A percentile compares a stretch with the other conserved stretches of the same genome.
Evolutionary conservation across 1,284 basidiomycete species (phyloP).

Genomic region (Ustilago crameri): DNA sequence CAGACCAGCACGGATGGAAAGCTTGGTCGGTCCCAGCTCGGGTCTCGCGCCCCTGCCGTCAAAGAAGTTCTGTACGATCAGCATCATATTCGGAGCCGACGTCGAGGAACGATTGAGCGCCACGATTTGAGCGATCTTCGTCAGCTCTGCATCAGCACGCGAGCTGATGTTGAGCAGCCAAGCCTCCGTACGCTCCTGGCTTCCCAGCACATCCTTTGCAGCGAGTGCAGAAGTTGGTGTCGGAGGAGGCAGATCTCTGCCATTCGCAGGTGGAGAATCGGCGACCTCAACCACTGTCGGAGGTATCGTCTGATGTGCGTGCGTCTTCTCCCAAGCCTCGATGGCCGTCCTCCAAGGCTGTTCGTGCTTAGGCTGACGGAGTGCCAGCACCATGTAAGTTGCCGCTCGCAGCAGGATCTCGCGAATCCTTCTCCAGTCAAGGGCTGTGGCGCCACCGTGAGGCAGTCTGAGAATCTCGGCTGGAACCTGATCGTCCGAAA

Average conservation of each 20-base stretch:
- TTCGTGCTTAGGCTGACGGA: slow-evolving; percentile 27
- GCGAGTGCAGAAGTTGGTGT: slow-evolving; percentile 8
- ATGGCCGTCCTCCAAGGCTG: slow-evolving; percentile 29
- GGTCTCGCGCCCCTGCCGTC: slow-evolving; percentile 17
- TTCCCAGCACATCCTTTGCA: slow-evolving; percentile 11
- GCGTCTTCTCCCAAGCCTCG: slow-evolving; percentile 19
- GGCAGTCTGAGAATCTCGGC: slow-evolving; percentile 33
- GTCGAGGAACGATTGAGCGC: slow-evolving; percentile 23
- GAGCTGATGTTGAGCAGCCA: slow-evolving; percentile 18
- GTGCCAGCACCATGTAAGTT: slow-evolving; percentile 37
- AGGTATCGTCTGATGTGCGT: slow-evolving; percentile 1
- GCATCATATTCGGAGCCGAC: slow-evolving; percentile 21
- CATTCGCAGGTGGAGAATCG: slow-evolving; percentile 15
- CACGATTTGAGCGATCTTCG: slow-evolving; percentile 25
- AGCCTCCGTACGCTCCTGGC: slow-evolving; percentile 1
- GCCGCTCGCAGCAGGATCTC: slow-evolving; percentile 38
- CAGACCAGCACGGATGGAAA: slow-evolving; percentile 21
- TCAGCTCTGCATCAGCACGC: slow-evolving; percentile 25
- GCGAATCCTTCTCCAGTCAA: slow-evolving; percentile 30
- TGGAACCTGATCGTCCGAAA: slow-evolving; percentile 32
- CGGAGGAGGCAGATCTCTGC: not conserved
- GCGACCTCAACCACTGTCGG: slow-evolving; percentile 20
- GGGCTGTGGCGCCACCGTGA: slow-evolving; percentile 37
- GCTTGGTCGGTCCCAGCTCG: slow-evolving; percentile 15
- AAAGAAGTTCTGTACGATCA: slow-evolving; percentile 23